These are phyloP conservation scores for Pseudogymnoascus sp. DNA, from an alignment of 2,329 filamentous ascomycete genomes.

Conservation along the genomic window DNA sequence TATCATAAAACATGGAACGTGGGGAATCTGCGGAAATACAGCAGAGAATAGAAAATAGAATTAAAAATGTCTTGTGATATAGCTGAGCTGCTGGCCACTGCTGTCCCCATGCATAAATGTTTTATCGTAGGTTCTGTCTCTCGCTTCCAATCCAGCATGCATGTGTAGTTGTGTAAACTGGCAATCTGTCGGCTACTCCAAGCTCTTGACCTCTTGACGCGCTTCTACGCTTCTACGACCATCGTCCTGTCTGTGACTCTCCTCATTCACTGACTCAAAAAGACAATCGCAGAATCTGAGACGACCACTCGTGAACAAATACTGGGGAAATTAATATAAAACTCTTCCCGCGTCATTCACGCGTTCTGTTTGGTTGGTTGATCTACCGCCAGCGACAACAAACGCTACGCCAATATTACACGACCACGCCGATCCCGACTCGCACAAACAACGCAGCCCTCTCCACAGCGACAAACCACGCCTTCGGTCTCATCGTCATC, in stretches of 20 bases:
- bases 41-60: conserved; percentile 1
- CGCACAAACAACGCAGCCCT: conserved; percentile 4
- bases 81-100: not conserved
- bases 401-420: conserved; percentile 9
- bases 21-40: no score
- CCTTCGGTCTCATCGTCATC: not conserved
- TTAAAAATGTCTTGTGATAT: conserved; percentile 7
- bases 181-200: conserved; percentile 6
- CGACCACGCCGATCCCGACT: not conserved
- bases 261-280: conserved; percentile 6
- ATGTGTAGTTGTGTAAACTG: not conserved
- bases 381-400: not conserved
- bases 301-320: conserved; percentile 1
- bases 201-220: conserved; percentile 1
- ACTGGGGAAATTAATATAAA: conserved; percentile 5
- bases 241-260: not conserved
- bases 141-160: conserved; percentile 4
- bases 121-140: not conserved
- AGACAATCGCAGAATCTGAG: not conserved
- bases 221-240: conserved; percentile 9
- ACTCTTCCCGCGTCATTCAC: conserved; percentile 4
- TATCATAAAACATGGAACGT: conserved; percentile 2
- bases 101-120: not conserved
- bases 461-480: not conserved
- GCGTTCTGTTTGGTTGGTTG: conserved; percentile 6